Conservation (phyloP, 495 filamentous ascomycete species). For the Beverwykella pulmonaria region DNA sequence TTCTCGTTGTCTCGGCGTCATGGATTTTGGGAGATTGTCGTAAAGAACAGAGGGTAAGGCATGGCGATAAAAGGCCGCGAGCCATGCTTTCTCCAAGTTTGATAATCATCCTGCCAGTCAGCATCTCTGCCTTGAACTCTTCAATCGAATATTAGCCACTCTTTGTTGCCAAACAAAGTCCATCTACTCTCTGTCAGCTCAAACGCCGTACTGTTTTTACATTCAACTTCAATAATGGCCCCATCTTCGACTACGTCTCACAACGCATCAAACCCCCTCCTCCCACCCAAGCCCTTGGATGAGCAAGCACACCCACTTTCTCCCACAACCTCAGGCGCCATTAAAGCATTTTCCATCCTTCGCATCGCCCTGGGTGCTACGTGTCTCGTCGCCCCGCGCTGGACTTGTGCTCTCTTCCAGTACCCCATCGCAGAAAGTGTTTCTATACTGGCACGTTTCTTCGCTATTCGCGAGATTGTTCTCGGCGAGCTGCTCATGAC, state of each 20-base stretch:
- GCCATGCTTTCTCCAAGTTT: neutral
- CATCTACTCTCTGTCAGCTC: neutral
- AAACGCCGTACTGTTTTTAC: neutral
- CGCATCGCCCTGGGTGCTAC: constrained; percentile 25
- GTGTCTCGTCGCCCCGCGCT: constrained; percentile 21
- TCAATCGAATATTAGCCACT: too few species aligned
- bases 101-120: neutral
- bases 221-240: neutral
- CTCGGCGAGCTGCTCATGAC: constrained; percentile 33
- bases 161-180: neutral
- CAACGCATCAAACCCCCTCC: constrained; percentile 4
- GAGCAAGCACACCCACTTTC: constrained; percentile 3
- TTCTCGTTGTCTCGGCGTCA: neutral
- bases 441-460: constrained; percentile 19
- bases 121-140: neutral
- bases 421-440: constrained; percentile 9
- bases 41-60: too few species aligned
- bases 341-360: constrained; percentile 24
- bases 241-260: constrained; percentile 7
- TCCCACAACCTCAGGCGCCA: constrained; percentile 2
- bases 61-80: neutral
- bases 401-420: constrained; percentile 21
- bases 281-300: constrained; percentile 4
- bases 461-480: constrained; percentile 30
- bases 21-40: neutral